These are phyloP conservation scores for Musa troglodytarum DNA, from an alignment of 176 grass and related monocot species.

Conservation along the genomic window DNA sequence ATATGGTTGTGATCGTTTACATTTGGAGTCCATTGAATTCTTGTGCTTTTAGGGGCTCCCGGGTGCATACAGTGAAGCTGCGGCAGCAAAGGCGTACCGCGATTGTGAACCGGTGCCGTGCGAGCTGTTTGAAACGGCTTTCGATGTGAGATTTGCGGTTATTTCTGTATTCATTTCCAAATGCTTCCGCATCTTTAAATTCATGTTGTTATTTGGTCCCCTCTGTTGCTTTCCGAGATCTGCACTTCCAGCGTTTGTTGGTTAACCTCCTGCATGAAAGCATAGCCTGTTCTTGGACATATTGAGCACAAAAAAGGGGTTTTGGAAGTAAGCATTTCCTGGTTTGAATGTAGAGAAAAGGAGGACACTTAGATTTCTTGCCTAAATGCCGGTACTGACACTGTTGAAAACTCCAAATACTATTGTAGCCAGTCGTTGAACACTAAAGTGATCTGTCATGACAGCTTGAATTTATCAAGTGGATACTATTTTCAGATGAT, in stretches of 20 bases:
- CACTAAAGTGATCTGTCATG: background rate
- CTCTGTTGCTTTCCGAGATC: no score
- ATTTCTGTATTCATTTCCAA: background rate
- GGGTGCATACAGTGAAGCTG: conserved; percentile 75
- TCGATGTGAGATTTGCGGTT: conserved; percentile 29
- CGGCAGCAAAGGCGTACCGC: conserved; percentile 64
- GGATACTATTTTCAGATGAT: background rate
- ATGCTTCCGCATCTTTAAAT: background rate
- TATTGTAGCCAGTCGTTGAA: no score
- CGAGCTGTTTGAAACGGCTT: conserved; percentile 68
- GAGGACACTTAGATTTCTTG: background rate
- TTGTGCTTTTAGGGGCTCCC: conserved; percentile 42
- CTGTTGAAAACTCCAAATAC: background rate
- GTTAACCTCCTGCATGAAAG: background rate
- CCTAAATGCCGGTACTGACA: background rate
- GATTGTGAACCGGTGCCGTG: conserved; percentile 70
- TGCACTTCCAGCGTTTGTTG: background rate
- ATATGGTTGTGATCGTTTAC: background rate
- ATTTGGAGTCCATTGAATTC: no score
- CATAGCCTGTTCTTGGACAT: background rate
- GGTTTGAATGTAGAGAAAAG: background rate
- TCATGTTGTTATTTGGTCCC: background rate
- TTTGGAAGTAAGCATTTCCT: background rate
- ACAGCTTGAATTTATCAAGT: background rate
- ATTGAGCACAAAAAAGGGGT: background rate